A percentile compares a stretch with the other conserved stretches of the same genome.
phyloP scores from a whole-genome alignment of 768 basidiomycete species.

The Tulasnella sp. region DNA sequence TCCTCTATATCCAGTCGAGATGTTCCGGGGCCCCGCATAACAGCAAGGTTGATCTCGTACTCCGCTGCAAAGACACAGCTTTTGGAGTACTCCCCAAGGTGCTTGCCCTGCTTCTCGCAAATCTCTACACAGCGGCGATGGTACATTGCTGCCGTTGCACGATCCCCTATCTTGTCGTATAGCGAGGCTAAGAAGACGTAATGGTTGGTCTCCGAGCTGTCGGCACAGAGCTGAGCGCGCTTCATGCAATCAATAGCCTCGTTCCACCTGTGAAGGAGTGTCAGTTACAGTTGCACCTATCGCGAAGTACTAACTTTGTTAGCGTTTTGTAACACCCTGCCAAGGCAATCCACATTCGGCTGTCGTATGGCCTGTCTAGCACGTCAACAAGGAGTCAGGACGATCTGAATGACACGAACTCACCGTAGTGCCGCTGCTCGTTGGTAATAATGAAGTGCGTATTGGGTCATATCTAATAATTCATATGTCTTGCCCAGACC shows the following conservation, averaged over 20 bases:
- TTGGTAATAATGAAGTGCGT: slow-evolving; percentile 93
- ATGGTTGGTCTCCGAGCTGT: slow-evolving; percentile 61
- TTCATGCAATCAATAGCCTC: slow-evolving; percentile 90
- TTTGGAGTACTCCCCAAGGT: slow-evolving; percentile 65
- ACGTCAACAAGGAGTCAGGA: background rate
- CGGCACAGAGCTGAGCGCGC: slow-evolving; percentile 73
- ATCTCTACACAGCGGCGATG: slow-evolving; percentile 43
- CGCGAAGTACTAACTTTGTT: slow-evolving; percentile 40
- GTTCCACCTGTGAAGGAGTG: slow-evolving; percentile 42
- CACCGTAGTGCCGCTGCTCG: slow-evolving; percentile 87
- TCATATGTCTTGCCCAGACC: slow-evolving; percentile 98
- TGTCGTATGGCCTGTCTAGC: slow-evolving; percentile 71
- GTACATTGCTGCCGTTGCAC: slow-evolving; percentile 56
- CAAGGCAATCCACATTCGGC: slow-evolving; percentile 90
- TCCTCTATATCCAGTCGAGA: slow-evolving; percentile 35
- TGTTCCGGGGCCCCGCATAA: slow-evolving; percentile 22
- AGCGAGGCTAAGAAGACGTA: slow-evolving; percentile 63
- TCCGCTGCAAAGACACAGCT: slow-evolving; percentile 79
- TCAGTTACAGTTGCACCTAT: background rate
- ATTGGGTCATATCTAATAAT: slow-evolving; percentile 90
- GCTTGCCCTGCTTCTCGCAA: slow-evolving; percentile 38
- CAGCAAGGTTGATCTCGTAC: slow-evolving; percentile 40
- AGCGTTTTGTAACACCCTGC: slow-evolving; percentile 90
- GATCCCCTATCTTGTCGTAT: slow-evolving; percentile 53
- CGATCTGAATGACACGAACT: background rate